A percentile compares a stretch with the other conserved stretches of the same genome.
Evolutionary conservation across 345 rosid genomes (phyloP).

Genomic region (Kernera saxatilis): DNA sequence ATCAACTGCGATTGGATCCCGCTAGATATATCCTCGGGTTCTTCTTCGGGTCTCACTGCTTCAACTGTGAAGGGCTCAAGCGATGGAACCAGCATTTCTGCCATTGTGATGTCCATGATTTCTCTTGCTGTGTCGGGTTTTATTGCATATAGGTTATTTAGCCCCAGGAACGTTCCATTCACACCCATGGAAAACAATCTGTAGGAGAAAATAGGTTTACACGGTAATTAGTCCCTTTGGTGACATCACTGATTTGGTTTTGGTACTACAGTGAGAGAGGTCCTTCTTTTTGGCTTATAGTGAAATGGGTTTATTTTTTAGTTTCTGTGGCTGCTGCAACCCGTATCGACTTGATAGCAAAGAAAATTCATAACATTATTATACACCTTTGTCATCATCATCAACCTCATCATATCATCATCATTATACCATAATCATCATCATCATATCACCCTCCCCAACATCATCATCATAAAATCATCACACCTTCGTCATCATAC

Average conservation of each 20-base stretch:
- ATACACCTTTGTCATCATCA: too few species aligned
- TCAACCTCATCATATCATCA: too few species aligned
- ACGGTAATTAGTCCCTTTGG: background rate
- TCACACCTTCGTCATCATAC: too few species aligned
- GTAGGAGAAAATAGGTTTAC: conserved; percentile 28
- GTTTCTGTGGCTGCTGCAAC: background rate
- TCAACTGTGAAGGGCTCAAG: conserved; percentile 40
- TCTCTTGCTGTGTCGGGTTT: conserved; percentile 60
- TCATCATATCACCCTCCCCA: too few species aligned
- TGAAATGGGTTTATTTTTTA: background rate
- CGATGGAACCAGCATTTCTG: conserved; percentile 48
- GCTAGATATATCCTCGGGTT: conserved; percentile 48
- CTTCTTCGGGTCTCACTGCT: conserved; percentile 31
- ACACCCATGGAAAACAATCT: conserved; percentile 41
- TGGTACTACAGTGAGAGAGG: background rate
- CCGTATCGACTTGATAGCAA: background rate
- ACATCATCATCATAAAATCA: too few species aligned
- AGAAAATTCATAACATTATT: too few species aligned
- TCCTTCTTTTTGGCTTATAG: background rate
- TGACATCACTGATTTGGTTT: background rate
- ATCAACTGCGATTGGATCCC: conserved; percentile 79
- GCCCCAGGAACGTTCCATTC: conserved; percentile 35
- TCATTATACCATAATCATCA: too few species aligned
- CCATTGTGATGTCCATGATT: conserved; percentile 56
- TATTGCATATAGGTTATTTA: conserved; percentile 46